These are phyloP conservation scores for Hypholoma fasciculare DNA, from an alignment of 768 basidiomycete genomes.

Conservation along the genomic window DNA sequence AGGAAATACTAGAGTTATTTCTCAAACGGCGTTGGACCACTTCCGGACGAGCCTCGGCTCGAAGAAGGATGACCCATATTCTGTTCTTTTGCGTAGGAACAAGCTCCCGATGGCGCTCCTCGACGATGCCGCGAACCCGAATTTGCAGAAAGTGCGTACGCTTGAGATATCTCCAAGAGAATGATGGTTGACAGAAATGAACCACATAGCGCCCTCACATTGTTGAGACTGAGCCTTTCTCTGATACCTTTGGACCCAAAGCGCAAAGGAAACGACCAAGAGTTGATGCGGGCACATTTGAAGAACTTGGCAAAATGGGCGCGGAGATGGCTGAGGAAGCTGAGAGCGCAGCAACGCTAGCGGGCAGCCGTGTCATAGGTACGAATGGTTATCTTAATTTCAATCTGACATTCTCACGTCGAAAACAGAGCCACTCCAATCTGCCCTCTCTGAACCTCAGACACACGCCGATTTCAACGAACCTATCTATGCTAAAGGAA, in stretches of 20 bases:
- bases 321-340: conserved; percentile 56
- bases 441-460: conserved; percentile 48
- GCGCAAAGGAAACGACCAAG: conserved; percentile 90
- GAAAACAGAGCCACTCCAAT: conserved; percentile 46
- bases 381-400: conserved; percentile 1
- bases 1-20: conserved; percentile 99
- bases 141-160: conserved; percentile 65
- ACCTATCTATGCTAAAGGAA: conserved; percentile 94
- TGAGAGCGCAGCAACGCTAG: conserved; percentile 38
- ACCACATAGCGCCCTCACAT: conserved; percentile 77
- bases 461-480: conserved; percentile 83
- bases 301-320: conserved; percentile 77
- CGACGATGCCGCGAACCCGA: conserved; percentile 85
- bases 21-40: conserved; percentile 93
- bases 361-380: conserved; percentile 49
- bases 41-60: conserved; percentile 86
- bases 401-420: background rate
- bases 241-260: conserved; percentile 94
- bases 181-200: conserved; percentile 2
- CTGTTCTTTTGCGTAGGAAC: conserved; percentile 89
- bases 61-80: conserved; percentile 93
- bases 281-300: conserved; percentile 87
- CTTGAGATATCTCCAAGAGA: conserved; percentile 8
- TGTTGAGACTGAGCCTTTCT: conserved; percentile 93
- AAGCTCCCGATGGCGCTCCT: conserved; percentile 97